These are phyloP conservation scores for Leccinum subatratum DNA, from an alignment of 1,284 basidiomycete species.

Conservation along the genomic window DNA sequence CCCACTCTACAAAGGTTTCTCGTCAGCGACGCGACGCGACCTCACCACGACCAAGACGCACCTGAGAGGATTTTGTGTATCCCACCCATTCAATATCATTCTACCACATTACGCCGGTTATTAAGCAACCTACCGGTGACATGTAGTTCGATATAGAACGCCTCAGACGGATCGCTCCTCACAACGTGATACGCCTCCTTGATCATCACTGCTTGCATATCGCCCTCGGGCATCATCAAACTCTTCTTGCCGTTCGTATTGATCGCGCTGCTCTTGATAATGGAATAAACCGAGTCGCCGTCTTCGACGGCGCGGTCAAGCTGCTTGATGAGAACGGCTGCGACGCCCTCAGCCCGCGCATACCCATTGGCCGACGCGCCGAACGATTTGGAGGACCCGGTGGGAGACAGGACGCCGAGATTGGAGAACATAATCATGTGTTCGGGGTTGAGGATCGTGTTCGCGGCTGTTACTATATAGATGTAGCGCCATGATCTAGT, in stretches of 20 bases:
- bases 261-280: slow-evolving; percentile 29
- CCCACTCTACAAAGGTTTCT: slow-evolving; percentile 22
- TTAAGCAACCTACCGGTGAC: slow-evolving; percentile 36
- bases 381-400: slow-evolving; percentile 48
- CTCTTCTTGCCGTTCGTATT: slow-evolving; percentile 25
- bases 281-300: slow-evolving; percentile 26
- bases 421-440: slow-evolving; percentile 32
- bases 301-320: slow-evolving; percentile 27
- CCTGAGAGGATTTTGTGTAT: slow-evolving; percentile 22
- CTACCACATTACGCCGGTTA: neutral
- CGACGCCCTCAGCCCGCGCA: slow-evolving; percentile 27
- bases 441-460: slow-evolving; percentile 17
- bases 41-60: neutral
- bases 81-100: slow-evolving; percentile 15
- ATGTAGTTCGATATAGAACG: slow-evolving; percentile 47
- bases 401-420: slow-evolving; percentile 38
- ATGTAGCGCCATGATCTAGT: neutral
- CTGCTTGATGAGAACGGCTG: slow-evolving; percentile 30
- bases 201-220: slow-evolving; percentile 30
- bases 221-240: slow-evolving; percentile 33
- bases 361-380: slow-evolving; percentile 47
- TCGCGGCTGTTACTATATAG: slow-evolving; percentile 19
- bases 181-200: slow-evolving; percentile 28
- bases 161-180: slow-evolving; percentile 33
- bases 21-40: neutral